These are phyloP conservation scores for Amylostereum areolatum DNA, from an alignment of 1,284 basidiomycete genomes.

Conservation along the genomic window DNA sequence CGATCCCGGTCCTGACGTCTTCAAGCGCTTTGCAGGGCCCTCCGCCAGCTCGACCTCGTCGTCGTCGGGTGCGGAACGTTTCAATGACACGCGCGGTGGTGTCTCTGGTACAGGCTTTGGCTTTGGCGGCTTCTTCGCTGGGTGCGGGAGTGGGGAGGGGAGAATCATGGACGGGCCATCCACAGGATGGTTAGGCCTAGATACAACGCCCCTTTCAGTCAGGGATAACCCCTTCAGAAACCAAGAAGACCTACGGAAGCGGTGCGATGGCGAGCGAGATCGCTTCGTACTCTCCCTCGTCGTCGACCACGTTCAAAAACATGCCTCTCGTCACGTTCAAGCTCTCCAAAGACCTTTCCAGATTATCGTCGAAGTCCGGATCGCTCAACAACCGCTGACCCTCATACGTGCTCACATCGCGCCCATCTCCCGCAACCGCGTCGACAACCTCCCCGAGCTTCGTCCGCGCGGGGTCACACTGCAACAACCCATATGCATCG, in stretches of 20 bases:
- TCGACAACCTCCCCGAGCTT: constrained; percentile 72
- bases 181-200: constrained; percentile 45
- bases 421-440: constrained; percentile 44
- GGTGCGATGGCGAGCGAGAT: constrained; percentile 67
- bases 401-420: constrained; percentile 83
- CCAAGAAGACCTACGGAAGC: constrained; percentile 55
- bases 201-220: background rate
- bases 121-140: constrained; percentile 40
- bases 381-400: constrained; percentile 79
- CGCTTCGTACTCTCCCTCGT: constrained; percentile 74
- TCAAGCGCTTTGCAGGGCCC: constrained; percentile 40
- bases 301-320: constrained; percentile 84
- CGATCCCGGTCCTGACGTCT: constrained; percentile 26
- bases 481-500: constrained; percentile 76
- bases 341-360: constrained; percentile 65
- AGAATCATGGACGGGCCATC: constrained; percentile 51
- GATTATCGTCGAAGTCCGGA: constrained; percentile 87
- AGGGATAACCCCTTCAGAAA: constrained; percentile 1
- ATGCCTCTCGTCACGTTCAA: constrained; percentile 69
- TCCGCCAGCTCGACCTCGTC: constrained; percentile 51
- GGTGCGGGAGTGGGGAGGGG: constrained; percentile 54
- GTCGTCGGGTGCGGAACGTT: constrained; percentile 53
- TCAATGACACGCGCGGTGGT: constrained; percentile 35
- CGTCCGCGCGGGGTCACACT: constrained; percentile 60
- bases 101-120: constrained; percentile 30